Evolutionary conservation across 495 filamentous ascomycete species (phyloP), one percentile per base, ranked within the genome.

Genomic region (Sordaria brevicollis): DNA sequence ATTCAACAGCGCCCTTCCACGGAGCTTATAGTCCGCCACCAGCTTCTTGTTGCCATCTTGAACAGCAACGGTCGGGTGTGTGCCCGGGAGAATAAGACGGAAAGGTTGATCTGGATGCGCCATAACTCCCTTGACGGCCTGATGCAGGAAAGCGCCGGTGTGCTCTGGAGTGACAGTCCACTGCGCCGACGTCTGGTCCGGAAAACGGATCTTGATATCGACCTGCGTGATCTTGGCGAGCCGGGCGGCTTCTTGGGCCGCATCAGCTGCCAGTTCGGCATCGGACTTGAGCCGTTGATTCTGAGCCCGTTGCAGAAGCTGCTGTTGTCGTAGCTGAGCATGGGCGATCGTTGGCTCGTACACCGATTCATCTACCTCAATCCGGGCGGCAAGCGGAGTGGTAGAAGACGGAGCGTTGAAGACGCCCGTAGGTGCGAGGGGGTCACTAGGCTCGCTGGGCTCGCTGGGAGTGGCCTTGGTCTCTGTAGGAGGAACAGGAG

Each of bases 301-400:
- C 34, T 87, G 87, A 31, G 87, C 85, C 7, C 83, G 80, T 29
- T 82, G 78, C 65, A 86, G 83, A 8, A 98, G 89, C 19, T 88
- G 85, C 35, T 86, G 83, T 79, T 98, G 93, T 73, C 94, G 91
- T 11, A 88, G 81, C 74, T 94, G 90, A 35, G 92, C 92, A 72
- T 98, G 93, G 43, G 90, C 91, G 72, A 97, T 88, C 21, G 91
- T 92, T 2, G 94, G 93, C 31, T 91, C 85, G 77, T 91, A 98
- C 72, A 92, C 92, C 21, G 83, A 84, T 69, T 94, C 91, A 31
- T 91, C 85, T 71, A 89, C 87, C 15, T 83, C 77, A 66, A 82
- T 79, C 69, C 83, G 81, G 35, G 92, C 90, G 37, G 95, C 96
- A 21, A 84, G 85, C n/a, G 92, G 94, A 1, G 89, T 94, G 65